Base-by-base conservation (phyloP, 2,329 filamentous ascomycete species). In the Colletotrichum lini region DNA sequence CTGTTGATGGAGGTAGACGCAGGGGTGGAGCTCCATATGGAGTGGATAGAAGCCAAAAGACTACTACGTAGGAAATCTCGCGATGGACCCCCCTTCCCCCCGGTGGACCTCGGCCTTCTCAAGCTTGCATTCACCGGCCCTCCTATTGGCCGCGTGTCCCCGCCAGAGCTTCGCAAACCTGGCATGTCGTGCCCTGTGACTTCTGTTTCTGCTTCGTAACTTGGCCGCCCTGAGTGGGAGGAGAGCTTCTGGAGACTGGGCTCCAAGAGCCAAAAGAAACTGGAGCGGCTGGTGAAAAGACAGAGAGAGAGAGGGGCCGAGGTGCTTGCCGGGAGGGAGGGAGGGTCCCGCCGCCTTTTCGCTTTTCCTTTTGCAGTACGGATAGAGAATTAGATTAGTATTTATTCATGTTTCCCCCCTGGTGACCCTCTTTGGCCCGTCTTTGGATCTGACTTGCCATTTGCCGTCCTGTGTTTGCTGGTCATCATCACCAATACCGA, bases 141-240 rank as follows among this genome's bases (percentile, higher is more conserved):
- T 49, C 38, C 58, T 35, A 71, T 71, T 71, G 68, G 68, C 21
- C 52, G 35, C 21, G 26, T 59, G 23, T 40, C 45, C 23, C 30
- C 40, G n/a, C 68, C 58, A 45, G 53, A 71, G 65, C 68, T 71
- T 67, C 65, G 57, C 50, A 58, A 71, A 71, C 50, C 64, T 58
- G 38, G 62, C 63, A 70, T 59, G 67, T 66, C 67, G 61, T 66
- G 67, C 54, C 54, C 67, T 70, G 54, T 62, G 52, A 7, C 30
- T 30, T 30, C 30, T 30, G 45, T 65, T 59, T 42, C 40, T 70
- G 68, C 64, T 71, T 71, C 68, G 68, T 58, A 67, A 67, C 64
- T 71, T 67, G 64, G 58, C 21, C 52, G 57, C 50, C 38, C 68
- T 71, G 68, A 67, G 50, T 71, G 64, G 68, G 63, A 42, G 35